Evolutionary conservation across 2,329 filamentous ascomycete species (phyloP), one percentile per base, ranked within the genome.

Genomic region (Ceratocystis cubensis): DNA sequence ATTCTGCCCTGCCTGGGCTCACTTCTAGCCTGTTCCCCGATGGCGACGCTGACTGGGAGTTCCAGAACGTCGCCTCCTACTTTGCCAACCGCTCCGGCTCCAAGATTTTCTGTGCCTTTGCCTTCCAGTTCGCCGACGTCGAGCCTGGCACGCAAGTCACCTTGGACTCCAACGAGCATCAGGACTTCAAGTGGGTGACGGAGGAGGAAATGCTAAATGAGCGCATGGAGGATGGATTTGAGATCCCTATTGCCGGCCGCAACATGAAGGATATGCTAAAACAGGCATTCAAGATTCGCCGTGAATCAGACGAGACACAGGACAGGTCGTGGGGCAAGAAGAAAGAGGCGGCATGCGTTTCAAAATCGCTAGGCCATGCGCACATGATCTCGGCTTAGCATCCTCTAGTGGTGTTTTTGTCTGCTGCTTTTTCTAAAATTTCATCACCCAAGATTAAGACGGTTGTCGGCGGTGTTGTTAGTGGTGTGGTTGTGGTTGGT

Each of bases 111-210:
- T 73, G 71, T 65, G 72, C 72, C 68, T 73, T 77, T 30, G 72
- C 71, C 8, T 78, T 78, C 37, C 74, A 76, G 71, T 72, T 76
- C 0, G 73, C 74, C 41, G 76, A 76, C 7, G 69, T 65, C 25
- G 68, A 67, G 7, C 68, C 45, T 1, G 67, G 48, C 10, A 69
- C 70, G 5, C 17, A 7, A 8, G 75, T 78, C 28, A 71, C 66
- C 68, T 69, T 76, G 48, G 76, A 79, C 66, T 74, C 75, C 1
- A 72, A 75, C n/a, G 77, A 78, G 72, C 77, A 78, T 69, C 73
- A 75, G 71, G 73, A 72, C 22, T 78, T 69, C 65, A 70, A 74
- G 10, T 78, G 77, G 77, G 76, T 74, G 8, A 72, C 72, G 0
- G 75, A 77, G 71, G 74, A 74, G 17, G 76, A 78, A 69, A 73